Percentiles rank a stretch among this genome's conserved stretches.
phyloP scores from a whole-genome alignment of 441 rosid species.

The Pelargonium australe region DNA sequence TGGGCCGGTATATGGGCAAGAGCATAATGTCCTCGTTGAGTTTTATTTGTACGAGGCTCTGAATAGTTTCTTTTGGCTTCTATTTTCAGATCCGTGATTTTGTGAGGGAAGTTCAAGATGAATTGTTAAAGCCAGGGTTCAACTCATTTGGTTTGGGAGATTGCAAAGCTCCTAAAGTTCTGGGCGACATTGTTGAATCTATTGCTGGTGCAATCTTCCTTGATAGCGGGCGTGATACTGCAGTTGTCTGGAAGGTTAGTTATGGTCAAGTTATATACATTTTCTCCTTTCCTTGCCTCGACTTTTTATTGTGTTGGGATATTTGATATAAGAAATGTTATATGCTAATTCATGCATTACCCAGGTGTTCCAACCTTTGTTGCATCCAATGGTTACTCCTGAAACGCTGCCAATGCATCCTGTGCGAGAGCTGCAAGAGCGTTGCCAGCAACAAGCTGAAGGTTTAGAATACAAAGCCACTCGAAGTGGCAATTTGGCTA shows the following conservation, averaged over 20 bases:
- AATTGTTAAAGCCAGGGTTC: constrained; percentile 77
- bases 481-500: constrained; percentile 81
- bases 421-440: constrained; percentile 95
- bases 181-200: constrained; percentile 94
- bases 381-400: constrained; percentile 98
- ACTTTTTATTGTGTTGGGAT: background rate
- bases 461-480: constrained; percentile 91
- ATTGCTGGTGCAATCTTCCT: constrained; percentile 98
- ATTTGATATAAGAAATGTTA: constrained; percentile 13
- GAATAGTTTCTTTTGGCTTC: constrained; percentile 13
- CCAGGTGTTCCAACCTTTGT: constrained; percentile 86
- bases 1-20: background rate
- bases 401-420: constrained; percentile 99
- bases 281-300: background rate
- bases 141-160: constrained; percentile 97
- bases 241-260: constrained; percentile 82
- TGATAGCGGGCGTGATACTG: constrained; percentile 71
- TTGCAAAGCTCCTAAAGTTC: constrained; percentile 99
- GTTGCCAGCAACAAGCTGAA: constrained; percentile 99
- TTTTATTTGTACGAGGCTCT: constrained; percentile 10
- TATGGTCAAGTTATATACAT: background rate
- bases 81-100: constrained; percentile 79
- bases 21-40: background rate
- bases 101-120: constrained; percentile 82
- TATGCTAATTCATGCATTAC: background rate